Evolutionary conservation across 495 filamentous ascomycete genomes (phyloP), one percentile per base, ranked within the genome.

Genomic region (Neurospora sp.): DNA sequence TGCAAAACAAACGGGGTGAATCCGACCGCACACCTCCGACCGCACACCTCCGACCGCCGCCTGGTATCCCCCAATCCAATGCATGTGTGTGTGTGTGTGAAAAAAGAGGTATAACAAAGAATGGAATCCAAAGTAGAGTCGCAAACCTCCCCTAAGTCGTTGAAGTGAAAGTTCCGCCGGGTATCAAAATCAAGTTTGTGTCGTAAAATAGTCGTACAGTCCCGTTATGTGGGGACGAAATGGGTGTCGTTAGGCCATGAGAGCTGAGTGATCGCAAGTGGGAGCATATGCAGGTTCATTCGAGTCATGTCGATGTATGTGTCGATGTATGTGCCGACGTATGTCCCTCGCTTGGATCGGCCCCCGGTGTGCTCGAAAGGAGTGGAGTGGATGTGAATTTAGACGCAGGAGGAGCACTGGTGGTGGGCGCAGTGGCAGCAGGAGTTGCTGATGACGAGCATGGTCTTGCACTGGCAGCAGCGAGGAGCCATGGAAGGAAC

Each of bases 381-480:
- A 31, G 54, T 62, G 54, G 23, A 4, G 54, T 62, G 54, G 23
- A 4, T 54, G 54, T 31, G 54, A 40, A 40, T 11, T 82, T 78
- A 85, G 73, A 81, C 59, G 74, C 84, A 85, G 44, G 84, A 79
- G 44, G 74, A 69, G 78, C 84, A 85, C 70, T 85, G 81, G 71
- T 75, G 74, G 75, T 85, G 84, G 46, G 78, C 79, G 79, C 84
- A 85, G 79, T 82, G 81, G 14, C 76, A 75, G 79, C 84, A 85
- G 44, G 76, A 72, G 46, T 73, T 82, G 82, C 83, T 85, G 79
- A 85, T 85, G 78, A 85, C 84, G 72, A 85, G 83, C 71, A 85
- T 81, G 72, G 80, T 75, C 20, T 83, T 83, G 78, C 84, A 85
- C 73, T 84, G 78, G 80, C 83, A 85, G 82, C 84, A 85, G 71